Evolutionary conservation across 164 flowering plant genomes (phyloP).

Genomic region (Sedum album): DNA sequence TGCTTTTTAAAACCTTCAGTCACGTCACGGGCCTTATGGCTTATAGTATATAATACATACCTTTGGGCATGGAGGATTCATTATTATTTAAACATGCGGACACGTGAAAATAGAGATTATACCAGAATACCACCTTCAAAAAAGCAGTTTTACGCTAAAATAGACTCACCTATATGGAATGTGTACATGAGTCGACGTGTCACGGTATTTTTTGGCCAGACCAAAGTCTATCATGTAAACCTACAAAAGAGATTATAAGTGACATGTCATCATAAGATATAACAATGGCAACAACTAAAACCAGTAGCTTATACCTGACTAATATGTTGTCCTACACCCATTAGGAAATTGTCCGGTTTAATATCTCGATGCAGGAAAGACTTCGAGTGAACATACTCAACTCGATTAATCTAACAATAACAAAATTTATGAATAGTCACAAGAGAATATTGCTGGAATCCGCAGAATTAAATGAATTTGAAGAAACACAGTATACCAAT

Average conservation of each 20-base stretch:
- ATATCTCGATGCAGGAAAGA: conserved; percentile 67
- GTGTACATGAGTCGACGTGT: conserved; percentile 56
- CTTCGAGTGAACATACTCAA: conserved; percentile 60
- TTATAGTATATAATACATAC: not conserved
- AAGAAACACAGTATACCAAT: conserved; percentile 32
- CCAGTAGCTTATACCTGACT: conserved; percentile 35
- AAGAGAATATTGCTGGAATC: not conserved
- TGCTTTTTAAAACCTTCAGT: too few relatives aligned
- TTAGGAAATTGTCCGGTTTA: conserved; percentile 65
- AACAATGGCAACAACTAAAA: not conserved
- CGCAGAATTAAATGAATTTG: not conserved
- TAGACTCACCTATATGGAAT: conserved; percentile 52
- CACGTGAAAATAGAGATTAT: not conserved
- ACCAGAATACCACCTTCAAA: not conserved
- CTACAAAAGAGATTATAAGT: conserved; percentile 18
- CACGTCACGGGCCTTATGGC: not conserved
- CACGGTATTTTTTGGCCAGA: conserved; percentile 66
- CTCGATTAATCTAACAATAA: conserved; percentile 44
- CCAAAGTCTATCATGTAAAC: conserved; percentile 68
- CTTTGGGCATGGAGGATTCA: not conserved
- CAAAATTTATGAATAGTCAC: not conserved
- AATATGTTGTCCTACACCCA: conserved; percentile 69
- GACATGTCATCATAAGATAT: not conserved
- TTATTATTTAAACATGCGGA: not conserved
- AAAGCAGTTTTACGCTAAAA: not conserved